Evolutionary conservation across 768 basidiomycete genomes (phyloP).

Genomic region (Auricularia heimuer): DNA sequence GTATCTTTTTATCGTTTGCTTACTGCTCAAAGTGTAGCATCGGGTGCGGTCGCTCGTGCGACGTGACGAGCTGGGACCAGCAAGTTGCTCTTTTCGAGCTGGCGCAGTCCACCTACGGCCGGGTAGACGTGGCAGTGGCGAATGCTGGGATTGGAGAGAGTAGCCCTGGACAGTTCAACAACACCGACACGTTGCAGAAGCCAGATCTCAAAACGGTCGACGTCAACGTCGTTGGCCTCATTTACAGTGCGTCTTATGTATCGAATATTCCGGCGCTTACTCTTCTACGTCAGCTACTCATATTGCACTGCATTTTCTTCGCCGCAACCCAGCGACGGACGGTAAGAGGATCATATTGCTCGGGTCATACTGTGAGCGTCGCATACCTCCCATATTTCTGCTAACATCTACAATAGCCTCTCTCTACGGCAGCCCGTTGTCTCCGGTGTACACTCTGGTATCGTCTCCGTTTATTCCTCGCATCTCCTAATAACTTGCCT

Average conservation of each 20-base stretch:
- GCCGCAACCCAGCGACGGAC: neutral
- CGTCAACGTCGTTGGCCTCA: conserved; percentile 1
- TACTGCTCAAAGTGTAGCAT: neutral
- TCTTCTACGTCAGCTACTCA: neutral
- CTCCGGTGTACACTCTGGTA: neutral
- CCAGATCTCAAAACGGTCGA: conserved; percentile 2
- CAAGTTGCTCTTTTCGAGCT: conserved; percentile 1
- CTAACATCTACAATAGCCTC: neutral
- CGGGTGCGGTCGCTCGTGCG: neutral
- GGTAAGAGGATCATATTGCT: neutral
- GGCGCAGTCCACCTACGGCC: neutral
- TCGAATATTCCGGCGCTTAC: neutral
- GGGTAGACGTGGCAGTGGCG: conserved; percentile 4
- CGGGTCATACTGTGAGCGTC: neutral
- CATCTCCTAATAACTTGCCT: neutral
- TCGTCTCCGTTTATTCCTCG: neutral
- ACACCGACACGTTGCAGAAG: neutral
- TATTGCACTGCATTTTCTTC: neutral
- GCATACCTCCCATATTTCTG: neutral
- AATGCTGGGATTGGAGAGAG: conserved; percentile 5
- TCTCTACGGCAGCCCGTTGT: neutral
- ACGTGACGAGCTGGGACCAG: conserved; percentile 4
- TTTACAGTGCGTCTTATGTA: conserved; percentile 2
- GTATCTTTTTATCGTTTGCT: neutral
- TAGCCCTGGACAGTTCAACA: neutral